Evolutionary conservation across 2,329 filamentous ascomycete species (phyloP).

Genomic region (Alternaria triticimaculans): DNA sequence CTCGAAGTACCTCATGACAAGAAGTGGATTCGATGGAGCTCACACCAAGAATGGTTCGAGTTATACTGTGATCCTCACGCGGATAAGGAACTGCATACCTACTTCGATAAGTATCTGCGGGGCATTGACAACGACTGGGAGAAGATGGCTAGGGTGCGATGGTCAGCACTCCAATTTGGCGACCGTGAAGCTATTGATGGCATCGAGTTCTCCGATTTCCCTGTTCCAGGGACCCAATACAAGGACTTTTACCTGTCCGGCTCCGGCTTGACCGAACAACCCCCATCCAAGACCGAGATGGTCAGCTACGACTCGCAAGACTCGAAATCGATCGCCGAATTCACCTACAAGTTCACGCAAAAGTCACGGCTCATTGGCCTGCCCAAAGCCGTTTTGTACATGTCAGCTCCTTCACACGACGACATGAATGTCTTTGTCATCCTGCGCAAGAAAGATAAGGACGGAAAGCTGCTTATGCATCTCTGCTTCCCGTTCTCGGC

Average conservation of each 20-base stretch:
- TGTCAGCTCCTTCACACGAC: slow-evolving; percentile 52
- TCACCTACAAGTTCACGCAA: slow-evolving; percentile 41
- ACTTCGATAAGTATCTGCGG: slow-evolving; percentile 58
- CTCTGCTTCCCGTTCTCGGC: slow-evolving; percentile 49
- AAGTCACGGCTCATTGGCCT: slow-evolving; percentile 53
- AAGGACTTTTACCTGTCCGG: slow-evolving; percentile 14
- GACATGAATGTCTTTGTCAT: slow-evolving; percentile 56
- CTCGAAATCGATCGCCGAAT: slow-evolving; percentile 17
- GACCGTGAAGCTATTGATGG: slow-evolving; percentile 24
- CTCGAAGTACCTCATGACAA: slow-evolving; percentile 6
- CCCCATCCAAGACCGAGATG: neutral
- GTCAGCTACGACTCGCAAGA: slow-evolving; percentile 26
- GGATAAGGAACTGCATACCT: slow-evolving; percentile 30
- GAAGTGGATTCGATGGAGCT: slow-evolving; percentile 11
- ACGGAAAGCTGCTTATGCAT: slow-evolving; percentile 48
- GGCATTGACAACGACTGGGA: slow-evolving; percentile 57
- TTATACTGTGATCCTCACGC: slow-evolving; percentile 14
- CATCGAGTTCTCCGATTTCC: slow-evolving; percentile 24
- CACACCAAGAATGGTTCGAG: slow-evolving; percentile 26
- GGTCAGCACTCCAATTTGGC: slow-evolving; percentile 45
- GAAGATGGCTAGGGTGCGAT: slow-evolving; percentile 54
- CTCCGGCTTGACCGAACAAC: slow-evolving; percentile 4
- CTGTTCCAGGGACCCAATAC: slow-evolving; percentile 23
- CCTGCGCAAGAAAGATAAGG: slow-evolving; percentile 53
- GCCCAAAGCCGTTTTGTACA: slow-evolving; percentile 57